Evolutionary conservation across 768 basidiomycete species (phyloP).

Genomic region (Lentinula edodes): DNA sequence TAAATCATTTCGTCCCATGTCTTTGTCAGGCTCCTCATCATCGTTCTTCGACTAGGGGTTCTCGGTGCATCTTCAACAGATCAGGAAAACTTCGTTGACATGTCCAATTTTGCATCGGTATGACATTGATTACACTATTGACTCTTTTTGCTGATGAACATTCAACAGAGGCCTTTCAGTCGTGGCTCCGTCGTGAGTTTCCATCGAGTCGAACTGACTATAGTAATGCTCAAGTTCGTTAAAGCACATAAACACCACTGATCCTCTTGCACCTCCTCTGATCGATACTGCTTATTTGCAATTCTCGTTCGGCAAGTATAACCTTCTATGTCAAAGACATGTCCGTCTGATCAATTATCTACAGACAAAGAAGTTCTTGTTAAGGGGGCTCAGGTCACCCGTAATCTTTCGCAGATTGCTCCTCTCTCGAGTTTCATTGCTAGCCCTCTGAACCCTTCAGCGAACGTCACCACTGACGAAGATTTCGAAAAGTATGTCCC

Average conservation of each 20-base stretch:
- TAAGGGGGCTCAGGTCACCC: background rate
- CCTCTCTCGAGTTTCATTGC: background rate
- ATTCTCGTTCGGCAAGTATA: background rate
- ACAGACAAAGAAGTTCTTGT: background rate
- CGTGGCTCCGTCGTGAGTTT: constrained; percentile 3
- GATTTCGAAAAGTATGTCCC: background rate
- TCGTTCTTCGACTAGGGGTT: background rate
- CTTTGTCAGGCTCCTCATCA: background rate
- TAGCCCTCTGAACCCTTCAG: background rate
- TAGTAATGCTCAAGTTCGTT: background rate
- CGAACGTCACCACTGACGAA: background rate
- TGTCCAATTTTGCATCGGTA: background rate
- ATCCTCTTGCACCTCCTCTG: background rate
- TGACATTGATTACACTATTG: background rate
- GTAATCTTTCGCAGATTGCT: background rate
- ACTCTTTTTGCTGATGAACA: background rate
- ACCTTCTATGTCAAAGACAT: background rate
- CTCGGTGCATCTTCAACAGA: background rate
- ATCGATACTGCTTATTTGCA: constrained; percentile 4
- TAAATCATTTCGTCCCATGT: background rate
- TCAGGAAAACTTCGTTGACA: background rate
- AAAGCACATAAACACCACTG: constrained; percentile 6
- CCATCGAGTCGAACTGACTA: background rate
- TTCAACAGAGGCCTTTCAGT: background rate
- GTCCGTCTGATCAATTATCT: no score